phyloP scores from a whole-genome alignment of 2,329 filamentous ascomycete species.

The Pseudogymnoascus sp. region DNA sequence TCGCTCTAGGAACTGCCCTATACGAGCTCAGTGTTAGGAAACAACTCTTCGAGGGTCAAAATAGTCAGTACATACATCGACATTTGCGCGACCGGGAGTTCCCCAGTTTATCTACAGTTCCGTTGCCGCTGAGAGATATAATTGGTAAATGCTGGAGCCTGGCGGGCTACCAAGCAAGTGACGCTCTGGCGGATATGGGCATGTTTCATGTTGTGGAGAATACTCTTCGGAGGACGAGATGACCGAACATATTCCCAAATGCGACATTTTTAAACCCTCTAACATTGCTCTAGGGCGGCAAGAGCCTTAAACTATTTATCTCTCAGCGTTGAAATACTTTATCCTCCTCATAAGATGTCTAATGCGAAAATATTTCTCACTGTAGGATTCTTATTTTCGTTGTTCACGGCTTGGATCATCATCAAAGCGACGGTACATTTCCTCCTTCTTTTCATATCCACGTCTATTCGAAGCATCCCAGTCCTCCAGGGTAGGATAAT shows the following conservation, averaged over 20 bases:
- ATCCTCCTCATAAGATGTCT: no score
- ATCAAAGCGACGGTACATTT: neutral
- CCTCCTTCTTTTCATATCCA: neutral
- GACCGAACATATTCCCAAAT: no score
- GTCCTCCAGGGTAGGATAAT: neutral
- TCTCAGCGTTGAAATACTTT: no score
- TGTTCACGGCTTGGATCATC: neutral
- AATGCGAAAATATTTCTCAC: no score
- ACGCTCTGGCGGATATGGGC: neutral
- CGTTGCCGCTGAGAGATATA: neutral
- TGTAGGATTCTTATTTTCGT: no score
- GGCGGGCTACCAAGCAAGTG: neutral
- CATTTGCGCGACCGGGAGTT: neutral
- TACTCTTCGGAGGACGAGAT: no score
- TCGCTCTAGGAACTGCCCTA: neutral
- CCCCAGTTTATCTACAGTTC: neutral
- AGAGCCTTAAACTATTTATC: no score
- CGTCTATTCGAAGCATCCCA: neutral
- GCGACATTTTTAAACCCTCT: no score
- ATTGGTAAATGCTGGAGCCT: neutral
- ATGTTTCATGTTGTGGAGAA: neutral
- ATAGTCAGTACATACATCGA: neutral
- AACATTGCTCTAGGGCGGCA: no score
- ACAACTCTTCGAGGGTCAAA: neutral
- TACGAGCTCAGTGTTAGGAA: neutral